phyloP scores from a whole-genome alignment of 2,329 filamentous ascomycete genomes.

The Cladosporium austrohemisphaericum region DNA sequence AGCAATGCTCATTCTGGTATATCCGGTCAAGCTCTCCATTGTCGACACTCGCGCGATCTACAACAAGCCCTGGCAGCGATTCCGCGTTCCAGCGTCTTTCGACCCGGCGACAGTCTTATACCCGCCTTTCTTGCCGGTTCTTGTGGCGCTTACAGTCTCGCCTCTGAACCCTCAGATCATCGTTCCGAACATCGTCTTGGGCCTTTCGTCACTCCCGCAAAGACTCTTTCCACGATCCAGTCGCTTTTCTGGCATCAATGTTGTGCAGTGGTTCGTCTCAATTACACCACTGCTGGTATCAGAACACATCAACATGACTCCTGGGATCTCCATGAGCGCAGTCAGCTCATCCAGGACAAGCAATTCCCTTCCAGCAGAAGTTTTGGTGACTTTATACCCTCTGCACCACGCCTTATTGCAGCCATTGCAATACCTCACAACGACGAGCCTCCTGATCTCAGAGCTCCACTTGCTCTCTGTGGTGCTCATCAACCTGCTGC shows the following conservation, averaged over 20 bases:
- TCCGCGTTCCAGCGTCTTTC: constrained; percentile 70
- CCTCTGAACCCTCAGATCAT: constrained; percentile 59
- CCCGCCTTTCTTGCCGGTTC: constrained; percentile 69
- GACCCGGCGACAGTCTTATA: constrained; percentile 91
- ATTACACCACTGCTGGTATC: constrained; percentile 60
- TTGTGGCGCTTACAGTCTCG: constrained; percentile 72
- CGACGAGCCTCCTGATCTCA: constrained; percentile 79
- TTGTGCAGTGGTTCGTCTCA: constrained; percentile 75
- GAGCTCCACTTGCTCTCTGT: constrained; percentile 85
- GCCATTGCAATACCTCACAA: constrained; percentile 75
- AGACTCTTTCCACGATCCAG: constrained; percentile 65
- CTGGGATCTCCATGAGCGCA: constrained; percentile 28
- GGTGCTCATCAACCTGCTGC: constrained; percentile 73
- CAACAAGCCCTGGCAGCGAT: constrained; percentile 40
- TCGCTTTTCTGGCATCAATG: constrained; percentile 55
- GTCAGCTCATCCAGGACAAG: not conserved
- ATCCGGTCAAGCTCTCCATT: constrained; percentile 34
- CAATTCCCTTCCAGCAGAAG: constrained; percentile 42
- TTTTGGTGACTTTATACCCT: constrained; percentile 67
- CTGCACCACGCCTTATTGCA: constrained; percentile 74
- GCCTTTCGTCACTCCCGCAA: constrained; percentile 71
- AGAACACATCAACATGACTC: constrained; percentile 41
- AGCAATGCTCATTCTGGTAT: constrained; percentile 28
- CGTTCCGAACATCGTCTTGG: constrained; percentile 76
- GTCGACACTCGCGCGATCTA: constrained; percentile 29